Conservation (phyloP, 768 basidiomycete genomes). For the Hericium coralloides region DNA sequence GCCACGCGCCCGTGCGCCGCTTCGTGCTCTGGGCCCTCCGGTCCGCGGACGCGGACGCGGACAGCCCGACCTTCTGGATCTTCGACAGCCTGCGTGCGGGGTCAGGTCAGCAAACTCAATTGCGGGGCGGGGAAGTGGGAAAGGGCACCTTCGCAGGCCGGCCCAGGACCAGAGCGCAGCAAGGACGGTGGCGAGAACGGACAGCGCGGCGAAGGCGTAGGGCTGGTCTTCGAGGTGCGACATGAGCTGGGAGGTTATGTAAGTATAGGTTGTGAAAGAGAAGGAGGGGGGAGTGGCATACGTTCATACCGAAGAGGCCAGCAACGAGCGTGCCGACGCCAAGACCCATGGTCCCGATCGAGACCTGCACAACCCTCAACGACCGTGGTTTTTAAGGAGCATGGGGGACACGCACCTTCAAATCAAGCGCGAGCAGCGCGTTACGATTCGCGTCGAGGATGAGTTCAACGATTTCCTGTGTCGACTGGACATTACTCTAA, state of each 20-base stretch:
- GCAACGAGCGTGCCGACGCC: conserved; percentile 86
- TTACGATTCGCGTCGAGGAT: conserved; percentile 96
- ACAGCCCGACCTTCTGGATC: conserved; percentile 1
- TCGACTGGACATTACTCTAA: conserved; percentile 89
- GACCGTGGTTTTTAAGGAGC: neutral
- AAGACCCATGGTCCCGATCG: conserved; percentile 91
- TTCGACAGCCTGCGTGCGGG: neutral
- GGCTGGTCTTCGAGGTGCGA: conserved; percentile 66
- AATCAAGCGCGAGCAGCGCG: conserved; percentile 80
- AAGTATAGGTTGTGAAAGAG: conserved; percentile 1
- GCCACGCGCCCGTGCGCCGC: neutral
- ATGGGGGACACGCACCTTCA: conserved; percentile 50
- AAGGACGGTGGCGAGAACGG: conserved; percentile 46
- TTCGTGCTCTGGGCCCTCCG: neutral
- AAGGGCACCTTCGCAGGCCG: conserved; percentile 50
- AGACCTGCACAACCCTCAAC: conserved; percentile 41
- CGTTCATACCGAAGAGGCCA: conserved; percentile 95
- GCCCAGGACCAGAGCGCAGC: conserved; percentile 54
- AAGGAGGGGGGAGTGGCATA: conserved; percentile 31
- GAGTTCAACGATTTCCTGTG: conserved; percentile 96
- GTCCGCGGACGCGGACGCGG: neutral
- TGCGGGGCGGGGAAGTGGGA: neutral
- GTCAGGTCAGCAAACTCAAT: neutral
- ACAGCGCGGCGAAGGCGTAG: conserved; percentile 66
- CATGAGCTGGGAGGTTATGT: conserved; percentile 40